phyloP scores from a whole-genome alignment of 2,329 filamentous ascomycete species.

The Beauveria sp. region DNA sequence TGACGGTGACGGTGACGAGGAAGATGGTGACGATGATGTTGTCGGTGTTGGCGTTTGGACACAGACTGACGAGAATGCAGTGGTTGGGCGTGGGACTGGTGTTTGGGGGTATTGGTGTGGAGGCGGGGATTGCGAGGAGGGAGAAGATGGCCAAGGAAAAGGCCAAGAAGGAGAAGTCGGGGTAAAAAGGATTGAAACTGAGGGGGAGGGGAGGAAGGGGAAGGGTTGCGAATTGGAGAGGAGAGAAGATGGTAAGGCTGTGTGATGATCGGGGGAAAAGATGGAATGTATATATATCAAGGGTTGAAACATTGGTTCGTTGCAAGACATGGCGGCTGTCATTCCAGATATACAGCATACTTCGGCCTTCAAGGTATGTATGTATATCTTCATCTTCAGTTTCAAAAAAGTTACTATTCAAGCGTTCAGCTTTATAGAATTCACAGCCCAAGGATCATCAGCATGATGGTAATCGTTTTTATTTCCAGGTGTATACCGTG shows the following conservation, averaged over 20 bases:
- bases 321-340: too few species aligned
- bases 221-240: background rate
- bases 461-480: background rate
- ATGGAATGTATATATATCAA: too few species aligned
- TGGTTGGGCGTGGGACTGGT: slow-evolving; percentile 89
- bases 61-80: slow-evolving; percentile 79
- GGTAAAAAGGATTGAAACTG: background rate
- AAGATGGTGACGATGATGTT: slow-evolving; percentile 99
- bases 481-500: background rate
- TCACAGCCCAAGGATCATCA: too few species aligned
- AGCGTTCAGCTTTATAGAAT: too few species aligned
- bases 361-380: too few species aligned
- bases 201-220: background rate
- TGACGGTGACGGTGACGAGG: slow-evolving; percentile 92
- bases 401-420: too few species aligned
- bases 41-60: slow-evolving; percentile 90
- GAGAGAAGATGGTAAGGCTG: background rate
- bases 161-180: slow-evolving; percentile 42
- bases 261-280: background rate
- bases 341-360: too few species aligned
- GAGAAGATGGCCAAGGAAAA: slow-evolving; percentile 79
- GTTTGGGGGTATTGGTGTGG: slow-evolving; percentile 90
- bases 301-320: too few species aligned
- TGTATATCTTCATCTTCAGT: too few species aligned
- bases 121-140: slow-evolving; percentile 69